Evolutionary conservation across 129 eudicot genomes (phyloP), one percentile per base, ranked within the genome.

Genomic region (Lactuca sativa): DNA sequence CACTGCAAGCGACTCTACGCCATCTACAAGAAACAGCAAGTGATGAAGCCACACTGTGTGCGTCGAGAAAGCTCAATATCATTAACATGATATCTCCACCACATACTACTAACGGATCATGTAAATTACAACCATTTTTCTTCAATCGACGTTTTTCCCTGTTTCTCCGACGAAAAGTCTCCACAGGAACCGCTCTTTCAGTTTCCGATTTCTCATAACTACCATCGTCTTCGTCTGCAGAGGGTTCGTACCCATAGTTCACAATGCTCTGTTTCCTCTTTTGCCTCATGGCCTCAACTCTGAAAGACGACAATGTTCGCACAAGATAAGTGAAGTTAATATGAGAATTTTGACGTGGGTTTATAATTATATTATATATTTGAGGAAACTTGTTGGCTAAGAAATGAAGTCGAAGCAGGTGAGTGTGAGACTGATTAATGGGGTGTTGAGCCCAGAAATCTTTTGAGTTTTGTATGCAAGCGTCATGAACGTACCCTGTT

Each of bases 31-130:
- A 25, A 25, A 25, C 30, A 25, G 80, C 66, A 53, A 82, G 90
- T 7, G 81, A 69, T 32, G 78, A 77, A 82, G 85, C 95, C 79
- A 80, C 62, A 76, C 90, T 85, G 75, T 75, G 83, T 77, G 88
- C 90, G 64, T 88, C 95, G 4, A 85, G 77, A 59, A 4, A 6
- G 59, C 49, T 67, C 59, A 88, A 61, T 64, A 80, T 78, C 62
- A 71, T 69, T 44, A 72, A 34, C 90, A 85, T 85, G 41, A 85
- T 59, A 74, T 85, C 90, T 15, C 66, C 55, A 12, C 90, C 95
- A 66, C 75, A 67, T 4, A 66, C 67, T 47, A 56, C 66, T 74
- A 88, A 57, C 4, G 89, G 91, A 44, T 85, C 91, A 17, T 59
- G 37, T 60, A 17, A 40, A 58, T 32, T 8, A 58, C 59, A 3